Base-by-base conservation (phyloP, 805 yeast genomes). In the Saturnispora bothae region DNA sequence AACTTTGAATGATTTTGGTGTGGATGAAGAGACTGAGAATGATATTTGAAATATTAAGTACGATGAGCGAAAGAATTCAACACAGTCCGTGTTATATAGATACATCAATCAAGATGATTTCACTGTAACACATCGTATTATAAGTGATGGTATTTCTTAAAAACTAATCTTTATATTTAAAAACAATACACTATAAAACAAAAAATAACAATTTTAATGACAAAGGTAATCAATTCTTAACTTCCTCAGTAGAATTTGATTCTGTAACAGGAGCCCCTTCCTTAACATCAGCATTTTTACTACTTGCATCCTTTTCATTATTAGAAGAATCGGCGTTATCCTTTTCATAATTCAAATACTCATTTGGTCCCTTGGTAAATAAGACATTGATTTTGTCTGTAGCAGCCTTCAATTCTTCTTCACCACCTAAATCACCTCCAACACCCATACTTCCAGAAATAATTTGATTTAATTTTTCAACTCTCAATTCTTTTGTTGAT, bases 1-100 rank as follows among this genome's bases (percentile, higher is more conserved):
- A 51, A 69, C 70, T 10, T 61, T 89, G 33, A 70, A 69, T 28
- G 96, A 85, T 57, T 88, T 75, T 55, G 97, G 97, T 0, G 97
- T 89, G 3, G 96, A 88, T 52, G 42, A 71, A 6, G 80, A 74
- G 1, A 75, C 76, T 3, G 86, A 78, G 10, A 22, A 22, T 10
- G n/a, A n/a, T n/a, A n/a, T n/a, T n/a, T n/a, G n/a, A n/a, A n/a
- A n/a, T n/a, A n/a, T n/a, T n/a, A n/a, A n/a, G n/a, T n/a, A 22
- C 10, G 48, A 37, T 43, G 15, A 44, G 46, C 33, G n/a, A n/a
- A n/a, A n/a, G n/a, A n/a, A n/a, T n/a, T n/a, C n/a, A n/a, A n/a
- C n/a, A n/a, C n/a, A n/a, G n/a, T n/a, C n/a, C n/a, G n/a, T n/a
- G n/a, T n/a, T n/a, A n/a, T n/a, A n/a, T n/a, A n/a, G n/a, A n/a